These are phyloP conservation scores for Cladosporium sp. DNA, from an alignment of 2,329 filamentous ascomycete species.

Conservation along the genomic window DNA sequence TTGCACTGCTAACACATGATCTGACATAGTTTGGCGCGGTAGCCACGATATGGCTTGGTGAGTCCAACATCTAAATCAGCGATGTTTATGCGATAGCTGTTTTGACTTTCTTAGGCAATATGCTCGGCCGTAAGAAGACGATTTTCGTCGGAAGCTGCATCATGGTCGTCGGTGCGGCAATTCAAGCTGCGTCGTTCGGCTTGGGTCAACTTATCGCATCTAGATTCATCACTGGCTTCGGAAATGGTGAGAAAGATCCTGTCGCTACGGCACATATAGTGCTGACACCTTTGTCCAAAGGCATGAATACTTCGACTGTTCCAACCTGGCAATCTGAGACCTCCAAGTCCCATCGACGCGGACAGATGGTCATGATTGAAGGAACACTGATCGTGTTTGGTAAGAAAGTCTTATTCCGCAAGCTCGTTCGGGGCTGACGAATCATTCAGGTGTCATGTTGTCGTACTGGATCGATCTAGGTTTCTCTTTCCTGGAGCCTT, in stretches of 20 bases:
- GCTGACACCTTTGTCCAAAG: conserved; percentile 35
- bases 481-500: conserved; percentile 36
- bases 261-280: too few species aligned
- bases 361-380: conserved; percentile 52
- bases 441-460: conserved; percentile 36
- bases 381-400: conserved; percentile 25
- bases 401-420: neutral
- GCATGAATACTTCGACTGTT: conserved; percentile 50
- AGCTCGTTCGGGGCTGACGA: conserved; percentile 11
- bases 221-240: conserved; percentile 49
- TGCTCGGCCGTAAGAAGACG: conserved; percentile 48
- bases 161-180: conserved; percentile 47
- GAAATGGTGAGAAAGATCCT: conserved; percentile 46
- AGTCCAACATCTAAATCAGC: neutral
- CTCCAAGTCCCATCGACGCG: conserved; percentile 47
- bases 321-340: conserved; percentile 52
- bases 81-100: neutral
- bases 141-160: conserved; percentile 49
- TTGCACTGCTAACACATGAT: neutral
- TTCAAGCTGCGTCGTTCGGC: conserved; percentile 45
- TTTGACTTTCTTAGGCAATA: conserved; percentile 29
- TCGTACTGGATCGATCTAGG: conserved; percentile 50
- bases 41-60: conserved; percentile 45
- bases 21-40: conserved; percentile 40
- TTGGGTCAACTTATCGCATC: conserved; percentile 47